Evolutionary conservation across 768 basidiomycete genomes (phyloP).

Genomic region (Collybia sp.): DNA sequence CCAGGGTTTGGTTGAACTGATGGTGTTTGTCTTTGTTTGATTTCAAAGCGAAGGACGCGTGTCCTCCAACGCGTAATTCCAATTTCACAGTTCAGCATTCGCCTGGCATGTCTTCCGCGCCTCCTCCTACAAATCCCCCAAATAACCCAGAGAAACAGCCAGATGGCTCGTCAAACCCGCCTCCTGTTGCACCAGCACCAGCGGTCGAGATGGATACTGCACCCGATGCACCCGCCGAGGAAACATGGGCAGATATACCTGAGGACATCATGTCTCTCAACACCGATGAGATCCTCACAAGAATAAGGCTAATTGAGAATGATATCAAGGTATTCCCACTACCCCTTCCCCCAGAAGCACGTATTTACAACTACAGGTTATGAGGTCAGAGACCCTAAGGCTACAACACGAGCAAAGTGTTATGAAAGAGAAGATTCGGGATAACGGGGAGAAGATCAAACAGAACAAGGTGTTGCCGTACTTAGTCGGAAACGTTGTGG

Average conservation of each 20-base stretch:
- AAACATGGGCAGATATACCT: slow-evolving; percentile 90
- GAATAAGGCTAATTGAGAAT: slow-evolving; percentile 92
- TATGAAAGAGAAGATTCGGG: slow-evolving; percentile 98
- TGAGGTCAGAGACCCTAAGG: slow-evolving; percentile 91
- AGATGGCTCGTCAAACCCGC: slow-evolving; percentile 16
- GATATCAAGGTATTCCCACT: slow-evolving; percentile 73
- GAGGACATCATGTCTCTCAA: slow-evolving; percentile 74
- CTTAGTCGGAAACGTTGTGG: slow-evolving; percentile 95
- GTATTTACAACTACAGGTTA: slow-evolving; percentile 58
- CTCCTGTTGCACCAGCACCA: slow-evolving; percentile 21
- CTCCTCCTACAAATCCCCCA: slow-evolving; percentile 47
- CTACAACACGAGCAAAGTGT: slow-evolving; percentile 91
- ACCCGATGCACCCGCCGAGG: slow-evolving; percentile 64
- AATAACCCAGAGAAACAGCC: slow-evolving; percentile 50
- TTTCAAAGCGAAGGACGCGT: slow-evolving; percentile 26
- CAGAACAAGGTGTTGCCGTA: slow-evolving; percentile 99
- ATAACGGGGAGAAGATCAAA: slow-evolving; percentile 97
- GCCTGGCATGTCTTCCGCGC: slow-evolving; percentile 50
- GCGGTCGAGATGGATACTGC: slow-evolving; percentile 64
- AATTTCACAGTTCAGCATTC: slow-evolving; percentile 10
- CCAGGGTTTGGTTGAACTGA: background rate
- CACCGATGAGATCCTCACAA: slow-evolving; percentile 85
- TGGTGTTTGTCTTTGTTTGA: background rate
- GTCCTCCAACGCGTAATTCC: slow-evolving; percentile 23
- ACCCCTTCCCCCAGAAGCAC: background rate